These are phyloP conservation scores for Capsicum chinense DNA, from an alignment of 257 asterid species.

Conservation along the genomic window DNA sequence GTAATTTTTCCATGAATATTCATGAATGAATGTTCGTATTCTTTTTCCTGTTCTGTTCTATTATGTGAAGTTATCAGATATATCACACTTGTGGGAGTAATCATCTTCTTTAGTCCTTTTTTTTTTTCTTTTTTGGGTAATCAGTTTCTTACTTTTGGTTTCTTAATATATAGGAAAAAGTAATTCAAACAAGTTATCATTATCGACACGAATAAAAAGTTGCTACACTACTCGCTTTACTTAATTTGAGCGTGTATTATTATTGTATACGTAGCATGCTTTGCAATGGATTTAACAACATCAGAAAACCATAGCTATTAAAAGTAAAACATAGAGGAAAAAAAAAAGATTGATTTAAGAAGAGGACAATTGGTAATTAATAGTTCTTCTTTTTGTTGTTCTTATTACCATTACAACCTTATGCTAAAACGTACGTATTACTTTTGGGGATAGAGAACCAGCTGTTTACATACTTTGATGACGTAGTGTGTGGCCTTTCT, in stretches of 20 bases:
- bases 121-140: too few relatives aligned
- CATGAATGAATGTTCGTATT: not conserved
- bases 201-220: not conserved
- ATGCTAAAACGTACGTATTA: not conserved
- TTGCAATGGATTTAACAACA: not conserved
- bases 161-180: not conserved
- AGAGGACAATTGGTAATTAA: not conserved
- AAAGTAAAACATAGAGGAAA: not conserved
- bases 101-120: not conserved
- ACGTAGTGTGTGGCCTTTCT: not conserved
- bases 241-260: not conserved
- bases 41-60: not conserved
- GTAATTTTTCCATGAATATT: not conserved
- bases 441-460: not conserved
- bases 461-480: constrained; percentile 13
- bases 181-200: not conserved
- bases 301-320: not conserved
- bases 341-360: not conserved
- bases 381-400: not conserved
- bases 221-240: not conserved
- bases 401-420: not conserved
- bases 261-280: not conserved
- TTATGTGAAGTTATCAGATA: not conserved
- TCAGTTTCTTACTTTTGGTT: not conserved
- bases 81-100: not conserved